Percentiles rank a stretch among this genome's conserved stretches.
phyloP scores from a whole-genome alignment of 2,329 filamentous ascomycete species.

The Pseudocercospora musae region DNA sequence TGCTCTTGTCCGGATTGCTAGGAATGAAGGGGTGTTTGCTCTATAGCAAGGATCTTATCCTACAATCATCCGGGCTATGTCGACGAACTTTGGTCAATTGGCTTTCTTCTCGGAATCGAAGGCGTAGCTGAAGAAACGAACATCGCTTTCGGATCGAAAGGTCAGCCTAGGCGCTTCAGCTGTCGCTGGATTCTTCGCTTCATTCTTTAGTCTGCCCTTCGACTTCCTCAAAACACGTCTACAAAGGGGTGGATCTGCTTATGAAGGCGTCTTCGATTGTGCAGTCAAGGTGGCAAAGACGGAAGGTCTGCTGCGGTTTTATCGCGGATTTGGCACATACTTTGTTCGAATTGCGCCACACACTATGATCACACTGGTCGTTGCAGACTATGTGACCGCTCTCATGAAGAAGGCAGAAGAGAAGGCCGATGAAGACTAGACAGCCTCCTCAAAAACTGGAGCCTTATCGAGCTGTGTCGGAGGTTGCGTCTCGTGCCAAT shows the following conservation, averaged over 20 bases:
- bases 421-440: too few species aligned
- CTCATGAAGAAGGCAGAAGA: conserved; percentile 5
- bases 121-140: conserved; percentile 69
- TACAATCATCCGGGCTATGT: conserved; percentile 92
- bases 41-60: conserved; percentile 88
- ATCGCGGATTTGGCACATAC: conserved; percentile 92
- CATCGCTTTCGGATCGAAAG: conserved; percentile 62
- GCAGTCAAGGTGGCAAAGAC: conserved; percentile 82
- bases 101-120: conserved; percentile 98
- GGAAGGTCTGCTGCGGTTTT: conserved; percentile 84
- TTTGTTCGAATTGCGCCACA: conserved; percentile 50
- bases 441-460: too few species aligned
- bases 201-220: conserved; percentile 90
- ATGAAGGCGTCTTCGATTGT: conserved; percentile 82
- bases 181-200: conserved; percentile 92
- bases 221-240: conserved; percentile 97
- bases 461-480: too few species aligned
- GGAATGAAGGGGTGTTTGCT: conserved; percentile 71
- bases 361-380: conserved; percentile 22
- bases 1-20: conserved; percentile 76
- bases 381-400: conserved; percentile 20
- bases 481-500: too few species aligned
- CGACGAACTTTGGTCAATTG: conserved; percentile 92
- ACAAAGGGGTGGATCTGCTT: conserved; percentile 85
- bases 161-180: conserved; percentile 75